Conservation (phyloP, 768 basidiomycete genomes). For the Phallus indusiatus region DNA sequence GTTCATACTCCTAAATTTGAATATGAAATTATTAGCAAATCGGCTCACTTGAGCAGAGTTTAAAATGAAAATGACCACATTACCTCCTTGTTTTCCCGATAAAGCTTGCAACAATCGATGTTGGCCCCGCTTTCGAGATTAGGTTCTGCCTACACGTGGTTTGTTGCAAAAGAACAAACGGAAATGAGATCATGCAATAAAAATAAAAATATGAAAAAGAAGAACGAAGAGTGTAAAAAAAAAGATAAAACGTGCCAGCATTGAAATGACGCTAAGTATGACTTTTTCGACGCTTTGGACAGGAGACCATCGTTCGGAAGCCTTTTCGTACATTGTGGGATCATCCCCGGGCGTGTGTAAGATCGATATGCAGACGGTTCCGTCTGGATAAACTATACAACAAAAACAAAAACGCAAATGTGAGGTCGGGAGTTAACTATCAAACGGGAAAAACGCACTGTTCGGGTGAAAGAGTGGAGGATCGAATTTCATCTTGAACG, state of each 20-base stretch:
- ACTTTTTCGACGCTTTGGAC: constrained; percentile 98
- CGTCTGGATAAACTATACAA: constrained; percentile 80
- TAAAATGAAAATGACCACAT: constrained; percentile 1
- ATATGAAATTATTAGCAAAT: neutral
- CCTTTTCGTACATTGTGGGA: constrained; percentile 88
- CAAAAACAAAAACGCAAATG: neutral
- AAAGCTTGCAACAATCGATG: constrained; percentile 95
- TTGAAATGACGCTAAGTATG: constrained; percentile 89
- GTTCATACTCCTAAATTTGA: constrained; percentile 66
- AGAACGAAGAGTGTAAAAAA: neutral
- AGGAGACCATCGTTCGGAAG: constrained; percentile 97
- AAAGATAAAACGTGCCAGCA: constrained; percentile 69
- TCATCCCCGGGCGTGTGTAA: constrained; percentile 91
- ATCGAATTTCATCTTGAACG: constrained; percentile 99
- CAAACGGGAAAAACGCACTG: constrained; percentile 42
- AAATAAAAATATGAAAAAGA: neutral
- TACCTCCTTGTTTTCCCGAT: constrained; percentile 72
- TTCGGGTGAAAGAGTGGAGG: constrained; percentile 97
- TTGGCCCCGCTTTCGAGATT: constrained; percentile 97
- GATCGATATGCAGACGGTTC: constrained; percentile 97
- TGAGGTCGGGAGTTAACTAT: neutral
- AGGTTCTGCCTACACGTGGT: constrained; percentile 49
- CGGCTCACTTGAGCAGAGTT: too few relatives aligned
- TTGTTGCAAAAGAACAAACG: neutral
- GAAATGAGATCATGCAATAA: neutral